A percentile compares a stretch with the other conserved stretches of the same genome.
Evolutionary conservation across 306 rosid genomes (phyloP).

Genomic region (Cyclanthera cordifolia): DNA sequence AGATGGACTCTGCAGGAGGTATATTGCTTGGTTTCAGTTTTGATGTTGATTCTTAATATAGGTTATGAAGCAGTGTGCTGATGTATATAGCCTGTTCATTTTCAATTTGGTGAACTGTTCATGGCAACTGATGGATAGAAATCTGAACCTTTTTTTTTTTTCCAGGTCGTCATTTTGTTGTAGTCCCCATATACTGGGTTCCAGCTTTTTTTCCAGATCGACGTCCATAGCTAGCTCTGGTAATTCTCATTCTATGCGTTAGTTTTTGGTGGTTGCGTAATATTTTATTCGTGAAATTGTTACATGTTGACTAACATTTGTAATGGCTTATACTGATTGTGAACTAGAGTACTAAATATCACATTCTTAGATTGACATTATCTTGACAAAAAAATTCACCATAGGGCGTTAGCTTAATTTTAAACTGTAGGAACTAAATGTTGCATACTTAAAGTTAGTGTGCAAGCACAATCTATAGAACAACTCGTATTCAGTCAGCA

Average conservation of each 20-base stretch:
- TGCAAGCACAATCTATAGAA: too few species aligned
- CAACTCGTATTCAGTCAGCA: too few species aligned
- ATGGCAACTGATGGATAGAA: neutral
- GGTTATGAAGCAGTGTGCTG: neutral
- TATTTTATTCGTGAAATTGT: too few species aligned
- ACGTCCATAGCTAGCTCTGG: constrained; percentile 34
- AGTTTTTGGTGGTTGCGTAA: neutral
- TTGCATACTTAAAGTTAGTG: neutral
- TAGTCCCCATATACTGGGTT: constrained; percentile 14
- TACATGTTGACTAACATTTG: neutral
- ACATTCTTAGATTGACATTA: neutral
- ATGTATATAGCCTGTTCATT: neutral
- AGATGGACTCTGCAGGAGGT: constrained; percentile 23
- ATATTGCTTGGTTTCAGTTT: neutral
- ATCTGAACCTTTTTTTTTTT: neutral
- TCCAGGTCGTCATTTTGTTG: constrained; percentile 9
- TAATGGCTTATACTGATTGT: neutral
- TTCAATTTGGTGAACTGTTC: neutral
- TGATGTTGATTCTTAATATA: neutral
- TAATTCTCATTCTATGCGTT: neutral
- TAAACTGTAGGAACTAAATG: neutral
- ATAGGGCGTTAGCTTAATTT: neutral
- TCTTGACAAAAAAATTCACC: neutral
- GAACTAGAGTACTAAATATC: neutral
- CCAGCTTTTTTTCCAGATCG: constrained; percentile 9